Conservation (phyloP, 78 protist genomes). For the Pelomyxa schiedti region DNA sequence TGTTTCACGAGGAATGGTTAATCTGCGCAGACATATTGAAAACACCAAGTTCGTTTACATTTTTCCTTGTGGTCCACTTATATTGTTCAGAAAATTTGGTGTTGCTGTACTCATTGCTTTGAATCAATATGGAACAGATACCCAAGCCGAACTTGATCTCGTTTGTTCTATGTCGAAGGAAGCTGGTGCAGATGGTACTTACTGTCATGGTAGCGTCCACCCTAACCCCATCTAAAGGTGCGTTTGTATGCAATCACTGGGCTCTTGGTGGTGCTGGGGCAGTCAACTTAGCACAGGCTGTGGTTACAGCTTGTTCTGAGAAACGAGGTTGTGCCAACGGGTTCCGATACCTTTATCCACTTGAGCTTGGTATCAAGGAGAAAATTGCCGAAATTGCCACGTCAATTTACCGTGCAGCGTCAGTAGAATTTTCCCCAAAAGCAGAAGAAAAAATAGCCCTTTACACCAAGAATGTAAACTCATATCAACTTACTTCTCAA, state of each 20-base stretch:
- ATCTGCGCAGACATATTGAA: not conserved
- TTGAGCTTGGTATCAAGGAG: slow-evolving; percentile 64
- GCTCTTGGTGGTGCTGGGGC: slow-evolving; percentile 87
- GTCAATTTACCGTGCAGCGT: slow-evolving; percentile 84
- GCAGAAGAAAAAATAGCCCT: not conserved
- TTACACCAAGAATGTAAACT: too few species aligned
- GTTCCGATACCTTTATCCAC: slow-evolving; percentile 72
- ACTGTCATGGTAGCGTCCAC: slow-evolving; percentile 11
- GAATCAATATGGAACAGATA: slow-evolving; percentile 56
- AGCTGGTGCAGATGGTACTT: slow-evolving; percentile 39
- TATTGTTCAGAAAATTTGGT: slow-evolving; percentile 64
- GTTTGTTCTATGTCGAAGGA: not conserved
- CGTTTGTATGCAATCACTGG: slow-evolving; percentile 78
- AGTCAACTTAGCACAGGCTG: slow-evolving; percentile 67
- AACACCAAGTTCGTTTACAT: not conserved
- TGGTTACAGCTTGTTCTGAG: slow-evolving; percentile 55
- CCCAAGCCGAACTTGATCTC: not conserved
- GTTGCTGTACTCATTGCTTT: slow-evolving; percentile 84
- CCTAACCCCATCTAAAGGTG: slow-evolving; percentile 76
- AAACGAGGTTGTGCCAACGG: slow-evolving; percentile 5
- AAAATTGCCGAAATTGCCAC: slow-evolving; percentile 69
- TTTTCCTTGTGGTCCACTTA: not conserved
- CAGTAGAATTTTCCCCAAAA: slow-evolving; percentile 53
- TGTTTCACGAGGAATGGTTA: too few species aligned
- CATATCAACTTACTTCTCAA: too few species aligned